A percentile compares a stretch with the other conserved stretches of the same genome.
Evolutionary conservation across 129 eudicot genomes (phyloP).

Genomic region (Heracleum sosnowskyi): DNA sequence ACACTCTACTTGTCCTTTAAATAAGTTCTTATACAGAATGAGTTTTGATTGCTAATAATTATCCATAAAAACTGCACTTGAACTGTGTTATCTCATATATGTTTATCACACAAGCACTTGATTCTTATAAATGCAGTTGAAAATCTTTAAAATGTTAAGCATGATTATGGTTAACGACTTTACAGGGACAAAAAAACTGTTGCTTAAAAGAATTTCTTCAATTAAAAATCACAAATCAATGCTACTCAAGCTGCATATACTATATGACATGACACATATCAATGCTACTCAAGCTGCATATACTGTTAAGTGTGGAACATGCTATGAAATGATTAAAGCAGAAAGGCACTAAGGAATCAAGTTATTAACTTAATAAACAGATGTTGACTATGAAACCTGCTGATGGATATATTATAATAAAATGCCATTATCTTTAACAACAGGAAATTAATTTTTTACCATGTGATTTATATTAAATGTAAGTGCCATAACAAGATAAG

Average conservation of each 20-base stretch:
- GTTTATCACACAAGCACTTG: background rate
- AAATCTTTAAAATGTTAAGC: background rate
- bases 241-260: background rate
- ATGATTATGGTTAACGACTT: background rate
- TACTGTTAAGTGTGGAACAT: background rate
- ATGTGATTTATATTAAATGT: background rate
- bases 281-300: background rate
- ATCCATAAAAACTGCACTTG: background rate
- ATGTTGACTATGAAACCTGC: background rate
- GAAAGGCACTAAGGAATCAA: background rate
- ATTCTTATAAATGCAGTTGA: background rate
- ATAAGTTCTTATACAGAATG: background rate
- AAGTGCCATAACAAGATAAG: conserved; percentile 3
- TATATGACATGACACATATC: background rate
- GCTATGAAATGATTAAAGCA: background rate
- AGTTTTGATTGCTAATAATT: background rate
- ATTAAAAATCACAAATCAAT: background rate
- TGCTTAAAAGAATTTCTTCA: background rate
- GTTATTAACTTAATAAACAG: background rate
- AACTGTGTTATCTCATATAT: background rate
- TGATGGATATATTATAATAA: background rate
- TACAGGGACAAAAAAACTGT: background rate
- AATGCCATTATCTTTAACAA: conserved; percentile 1
- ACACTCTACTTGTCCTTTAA: background rate
- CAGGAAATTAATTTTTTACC: background rate